Base-by-base conservation (phyloP, 2,329 filamentous ascomycete genomes). In the Sphaerulina musiva region DNA sequence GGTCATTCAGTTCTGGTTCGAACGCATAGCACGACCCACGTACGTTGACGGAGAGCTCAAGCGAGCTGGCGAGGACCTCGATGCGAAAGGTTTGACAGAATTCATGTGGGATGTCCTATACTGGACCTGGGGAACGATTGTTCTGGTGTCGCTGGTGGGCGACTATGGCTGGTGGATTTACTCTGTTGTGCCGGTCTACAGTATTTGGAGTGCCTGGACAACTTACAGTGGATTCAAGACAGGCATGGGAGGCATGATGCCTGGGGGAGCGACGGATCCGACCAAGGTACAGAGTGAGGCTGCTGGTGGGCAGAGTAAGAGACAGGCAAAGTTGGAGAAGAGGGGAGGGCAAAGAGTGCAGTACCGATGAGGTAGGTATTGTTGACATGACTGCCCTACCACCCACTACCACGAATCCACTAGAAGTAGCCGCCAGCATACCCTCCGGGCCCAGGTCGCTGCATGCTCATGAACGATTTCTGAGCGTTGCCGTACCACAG, bases 31-130 rank as follows among this genome's bases (percentile, higher is more conserved):
- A 10, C 87, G 92, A 8, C 93, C 93, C 23, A 84, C 77, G 57
- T 87, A 85, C 68, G 81, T 83, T 61, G 69, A 83, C 20, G 71
- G 71, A 55, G 78, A 84, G n/a, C 77, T 97, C 58, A 84, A 82
- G 69, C 82, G 80, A 32, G 77, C 88, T 0, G 92, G 93, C 42
- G 91, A 97, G 69, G 93, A 98, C 70, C 81, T 98, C 48, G 83
- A 87, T 50, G 88, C 89, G 8, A 80, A 85, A 34, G 93, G 93
- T 4, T 74, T 98, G 76, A 97, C 92, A 9, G 93, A 96, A 74
- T 97, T 95, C 77, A 89, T 97, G 86, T 98, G 95, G 80, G 93
- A 98, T 73, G 82, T 95, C 47, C 77, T 95, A 50, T 97, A 95
- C 81, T 89, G 95, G 75, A 96, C 90, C 0, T 96, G 91, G 85